Conservation (phyloP, 345 rosid species). For the Trapa bicornis region DNA sequence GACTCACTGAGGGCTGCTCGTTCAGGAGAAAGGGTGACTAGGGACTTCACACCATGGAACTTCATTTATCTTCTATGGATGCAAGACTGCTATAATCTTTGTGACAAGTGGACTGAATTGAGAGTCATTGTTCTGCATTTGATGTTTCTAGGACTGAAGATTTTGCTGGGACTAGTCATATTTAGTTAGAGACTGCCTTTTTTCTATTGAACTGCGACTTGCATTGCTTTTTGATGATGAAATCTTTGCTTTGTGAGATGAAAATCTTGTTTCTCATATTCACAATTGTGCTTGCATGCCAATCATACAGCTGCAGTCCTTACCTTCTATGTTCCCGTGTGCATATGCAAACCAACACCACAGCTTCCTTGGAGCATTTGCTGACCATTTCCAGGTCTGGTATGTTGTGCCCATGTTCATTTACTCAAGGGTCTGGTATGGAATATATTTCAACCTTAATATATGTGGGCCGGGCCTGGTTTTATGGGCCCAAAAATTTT, state of each 20-base stretch:
- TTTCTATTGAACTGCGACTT: too few relatives aligned
- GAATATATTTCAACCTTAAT: too few relatives aligned
- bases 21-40: conserved; percentile 52
- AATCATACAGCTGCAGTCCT: neutral
- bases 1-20: conserved; percentile 61
- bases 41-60: neutral
- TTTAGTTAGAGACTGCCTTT: neutral
- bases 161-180: conserved; percentile 4
- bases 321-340: too few relatives aligned
- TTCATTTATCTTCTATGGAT: neutral
- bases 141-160: neutral
- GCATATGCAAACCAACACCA: neutral
- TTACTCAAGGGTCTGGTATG: too few relatives aligned
- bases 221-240: too few relatives aligned
- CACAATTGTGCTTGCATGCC: neutral
- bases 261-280: neutral
- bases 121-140: neutral
- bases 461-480: too few relatives aligned
- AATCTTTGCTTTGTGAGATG: neutral
- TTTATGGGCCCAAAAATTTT: too few relatives aligned
- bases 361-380: too few relatives aligned
- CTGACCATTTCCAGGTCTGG: neutral
- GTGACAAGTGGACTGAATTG: neutral
- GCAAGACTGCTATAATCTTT: neutral
- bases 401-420: neutral